Percentiles rank a stretch among this genome's conserved stretches.
Conservation (phyloP, 208 protist genomes). For the Leishmania aethiopica region DNA sequence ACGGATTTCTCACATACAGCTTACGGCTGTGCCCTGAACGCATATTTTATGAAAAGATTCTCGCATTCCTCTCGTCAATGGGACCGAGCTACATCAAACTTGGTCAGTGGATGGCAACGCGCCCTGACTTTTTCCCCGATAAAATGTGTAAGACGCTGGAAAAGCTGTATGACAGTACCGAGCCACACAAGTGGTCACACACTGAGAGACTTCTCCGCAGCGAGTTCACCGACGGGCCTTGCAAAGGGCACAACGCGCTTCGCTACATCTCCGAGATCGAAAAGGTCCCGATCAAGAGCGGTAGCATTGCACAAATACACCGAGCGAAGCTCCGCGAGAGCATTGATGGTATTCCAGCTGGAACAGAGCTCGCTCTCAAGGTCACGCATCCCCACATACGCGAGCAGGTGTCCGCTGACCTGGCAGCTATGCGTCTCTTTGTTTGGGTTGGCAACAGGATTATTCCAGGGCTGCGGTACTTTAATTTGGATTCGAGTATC, state of each 20-base stretch:
- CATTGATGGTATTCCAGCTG: constrained; percentile 78
- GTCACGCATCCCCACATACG: constrained; percentile 89
- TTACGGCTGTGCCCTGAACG: constrained; percentile 53
- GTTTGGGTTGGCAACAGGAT: constrained; percentile 45
- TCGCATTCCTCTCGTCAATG: constrained; percentile 56
- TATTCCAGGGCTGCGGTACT: constrained; percentile 63
- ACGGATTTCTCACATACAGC: constrained; percentile 50
- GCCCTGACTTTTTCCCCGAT: constrained; percentile 89
- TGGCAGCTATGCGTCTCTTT: constrained; percentile 73
- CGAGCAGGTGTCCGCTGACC: constrained; percentile 68
- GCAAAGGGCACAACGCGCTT: constrained; percentile 44
- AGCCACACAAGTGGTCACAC: constrained; percentile 75
- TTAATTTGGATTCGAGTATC: constrained; percentile 69
- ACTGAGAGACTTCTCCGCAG: constrained; percentile 73
- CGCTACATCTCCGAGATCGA: constrained; percentile 79
- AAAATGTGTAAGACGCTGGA: constrained; percentile 74
- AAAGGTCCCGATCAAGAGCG: constrained; percentile 85
- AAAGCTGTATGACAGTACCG: constrained; percentile 72
- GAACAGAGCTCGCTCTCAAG: constrained; percentile 91
- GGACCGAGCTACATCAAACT: constrained; percentile 95
- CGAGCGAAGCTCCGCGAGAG: constrained; percentile 66
- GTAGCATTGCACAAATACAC: constrained; percentile 94
- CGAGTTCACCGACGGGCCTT: constrained; percentile 21
- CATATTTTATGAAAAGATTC: constrained; percentile 66
- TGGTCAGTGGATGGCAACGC: constrained; percentile 93